These are phyloP conservation scores for Xylariaceae sp. DNA, from an alignment of 2,329 filamentous ascomycete genomes.

Conservation along the genomic window DNA sequence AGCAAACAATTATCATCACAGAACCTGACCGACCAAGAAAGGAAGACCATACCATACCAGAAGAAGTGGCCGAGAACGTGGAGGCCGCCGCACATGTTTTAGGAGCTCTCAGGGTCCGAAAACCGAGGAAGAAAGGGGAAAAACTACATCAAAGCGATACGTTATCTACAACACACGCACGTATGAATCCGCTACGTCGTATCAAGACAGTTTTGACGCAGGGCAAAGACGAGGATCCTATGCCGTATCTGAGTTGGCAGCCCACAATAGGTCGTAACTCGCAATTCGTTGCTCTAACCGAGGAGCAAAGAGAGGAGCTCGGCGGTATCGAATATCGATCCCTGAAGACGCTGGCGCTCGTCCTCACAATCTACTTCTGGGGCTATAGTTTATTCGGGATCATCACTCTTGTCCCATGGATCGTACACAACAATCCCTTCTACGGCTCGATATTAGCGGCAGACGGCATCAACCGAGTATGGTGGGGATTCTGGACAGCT, in stretches of 20 bases:
- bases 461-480: slow-evolving; percentile 69
- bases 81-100: slow-evolving; percentile 50
- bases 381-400: slow-evolving; percentile 82
- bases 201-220: slow-evolving; percentile 64
- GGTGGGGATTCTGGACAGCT: slow-evolving; percentile 93
- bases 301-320: slow-evolving; percentile 92
- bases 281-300: slow-evolving; percentile 83
- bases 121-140: slow-evolving; percentile 49
- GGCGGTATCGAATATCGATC: slow-evolving; percentile 97
- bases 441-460: slow-evolving; percentile 72
- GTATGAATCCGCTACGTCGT: slow-evolving; percentile 52
- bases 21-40: slow-evolving; percentile 61
- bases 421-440: slow-evolving; percentile 63
- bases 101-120: slow-evolving; percentile 52
- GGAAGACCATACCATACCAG: slow-evolving; percentile 35
- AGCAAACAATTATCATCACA: slow-evolving; percentile 70
- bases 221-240: slow-evolving; percentile 60
- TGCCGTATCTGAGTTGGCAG: slow-evolving; percentile 93
- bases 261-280: slow-evolving; percentile 94
- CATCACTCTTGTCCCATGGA: slow-evolving; percentile 80
- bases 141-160: slow-evolving; percentile 46
- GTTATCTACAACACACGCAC: slow-evolving; percentile 30
- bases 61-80: slow-evolving; percentile 51
- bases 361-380: slow-evolving; percentile 81
- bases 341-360: slow-evolving; percentile 80